Evolutionary conservation across 768 basidiomycete species (phyloP), one percentile per base, ranked within the genome.

Genomic region (Antrodiella citrinella): DNA sequence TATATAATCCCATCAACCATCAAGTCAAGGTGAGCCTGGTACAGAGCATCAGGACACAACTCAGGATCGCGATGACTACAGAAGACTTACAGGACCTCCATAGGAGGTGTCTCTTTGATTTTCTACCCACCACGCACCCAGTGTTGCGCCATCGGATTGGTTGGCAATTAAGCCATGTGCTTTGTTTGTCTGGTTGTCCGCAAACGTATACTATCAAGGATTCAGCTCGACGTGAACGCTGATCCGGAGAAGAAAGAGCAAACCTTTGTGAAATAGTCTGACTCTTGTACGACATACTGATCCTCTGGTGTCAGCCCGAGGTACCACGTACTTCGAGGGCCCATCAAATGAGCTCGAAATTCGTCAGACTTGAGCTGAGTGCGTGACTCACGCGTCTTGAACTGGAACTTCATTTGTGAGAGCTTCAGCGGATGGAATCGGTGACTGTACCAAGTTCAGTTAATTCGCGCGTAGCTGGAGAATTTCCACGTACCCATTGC

Each of bases 111-210:
- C 63, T 47, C 60, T 61, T 47, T 62, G 61, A 47, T 62, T 62
- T 2, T 59, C 54, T 10, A 64, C 63, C 61, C 61, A 62, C 63
- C 63, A 64, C 3, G 61, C 63, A 18, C 58, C 63, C 25, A 61
- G 43, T 7, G 55, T 44, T 2, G 51, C 52, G 22, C 51, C 50
- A n/a, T 54, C 50, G 1, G 48, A 39, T 21, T 23, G 26, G 4
- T 25, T 45, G 4, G 49, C 54, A 25, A 55, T 59, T 30, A 64
- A 41, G 1, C 62, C 62, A 24, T 60, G 62, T 1, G 61, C 62
- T 49, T 64, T 62, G 61, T 64, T 64, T 3, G 62, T 64, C 49
- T 64, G 62, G 35, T 64, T 64, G 47, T 64, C 62, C 4, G 62
- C 60, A 26, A 64, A 64, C 2, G 54, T 51, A 23, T 64, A 64